These are phyloP conservation scores for Nannochloropsis oceanica DNA, from an alignment of 108 stramenopile species.

Conservation along the genomic window DNA sequence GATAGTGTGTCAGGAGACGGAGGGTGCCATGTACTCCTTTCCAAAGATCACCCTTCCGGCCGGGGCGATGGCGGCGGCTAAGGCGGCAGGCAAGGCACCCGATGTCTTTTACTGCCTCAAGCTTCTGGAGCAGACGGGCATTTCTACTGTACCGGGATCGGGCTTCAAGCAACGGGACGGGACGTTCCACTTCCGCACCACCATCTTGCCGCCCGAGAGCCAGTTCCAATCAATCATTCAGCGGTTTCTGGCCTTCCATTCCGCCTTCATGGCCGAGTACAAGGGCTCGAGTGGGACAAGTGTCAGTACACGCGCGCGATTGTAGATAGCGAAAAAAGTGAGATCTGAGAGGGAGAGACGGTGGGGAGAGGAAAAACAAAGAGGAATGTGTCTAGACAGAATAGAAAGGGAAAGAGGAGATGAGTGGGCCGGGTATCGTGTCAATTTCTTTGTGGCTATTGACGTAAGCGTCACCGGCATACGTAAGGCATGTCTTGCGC, in stretches of 20 bases:
- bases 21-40: slow-evolving; percentile 94
- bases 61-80: slow-evolving; percentile 57
- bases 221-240: slow-evolving; percentile 53
- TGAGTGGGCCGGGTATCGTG: background rate
- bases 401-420: background rate
- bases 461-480: too few species aligned
- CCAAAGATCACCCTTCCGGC: slow-evolving; percentile 66
- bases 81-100: slow-evolving; percentile 48
- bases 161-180: slow-evolving; percentile 89
- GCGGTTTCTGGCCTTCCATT: slow-evolving; percentile 56
- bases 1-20: slow-evolving; percentile 68
- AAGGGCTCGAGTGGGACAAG: background rate
- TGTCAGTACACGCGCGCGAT: background rate
- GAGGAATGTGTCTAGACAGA: background rate
- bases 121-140: slow-evolving; percentile 74
- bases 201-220: slow-evolving; percentile 68
- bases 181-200: slow-evolving; percentile 89
- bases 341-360: background rate
- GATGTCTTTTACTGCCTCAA: slow-evolving; percentile 83
- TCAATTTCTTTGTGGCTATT: too few species aligned
- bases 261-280: slow-evolving; percentile 59
- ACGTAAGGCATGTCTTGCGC: too few species aligned
- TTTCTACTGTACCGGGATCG: slow-evolving; percentile 86
- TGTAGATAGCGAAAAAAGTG: background rate
- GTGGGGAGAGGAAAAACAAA: background rate